These are phyloP conservation scores for Trametes gibbosa DNA, from an alignment of 768 basidiomycete species.

Conservation along the genomic window DNA sequence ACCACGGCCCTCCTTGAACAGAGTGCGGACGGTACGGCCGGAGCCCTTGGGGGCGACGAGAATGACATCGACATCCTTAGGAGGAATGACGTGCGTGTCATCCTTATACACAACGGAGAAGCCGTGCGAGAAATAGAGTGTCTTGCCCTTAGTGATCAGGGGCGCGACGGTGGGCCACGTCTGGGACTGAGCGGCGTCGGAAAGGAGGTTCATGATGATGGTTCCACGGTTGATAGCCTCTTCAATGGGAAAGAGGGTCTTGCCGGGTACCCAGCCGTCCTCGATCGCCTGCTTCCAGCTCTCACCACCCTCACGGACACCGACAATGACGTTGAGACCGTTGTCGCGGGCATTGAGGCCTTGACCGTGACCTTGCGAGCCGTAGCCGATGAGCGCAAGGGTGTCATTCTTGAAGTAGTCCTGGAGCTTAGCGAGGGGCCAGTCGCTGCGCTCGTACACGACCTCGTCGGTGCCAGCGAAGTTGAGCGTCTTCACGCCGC, in stretches of 20 bases:
- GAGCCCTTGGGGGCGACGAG: constrained; percentile 99
- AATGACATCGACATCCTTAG: constrained; percentile 94
- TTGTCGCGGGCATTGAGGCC: constrained; percentile 99
- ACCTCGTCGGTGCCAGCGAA: constrained; percentile 93
- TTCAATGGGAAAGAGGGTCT: constrained; percentile 97
- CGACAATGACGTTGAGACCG: constrained; percentile 96
- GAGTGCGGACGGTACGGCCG: constrained; percentile 96
- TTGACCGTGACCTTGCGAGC: constrained; percentile 98
- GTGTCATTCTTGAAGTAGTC: constrained; percentile 99
- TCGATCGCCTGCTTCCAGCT: constrained; percentile 94
- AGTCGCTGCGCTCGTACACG: constrained; percentile 95
- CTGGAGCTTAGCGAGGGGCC: constrained; percentile 96
- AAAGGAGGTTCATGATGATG: constrained; percentile 99
- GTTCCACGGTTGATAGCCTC: constrained; percentile 95
- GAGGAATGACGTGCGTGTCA: constrained; percentile 91
- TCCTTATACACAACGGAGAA: constrained; percentile 99
- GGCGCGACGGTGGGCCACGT: constrained; percentile 90
- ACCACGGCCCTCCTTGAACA: constrained; percentile 99
- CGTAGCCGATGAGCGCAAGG: constrained; percentile 97
- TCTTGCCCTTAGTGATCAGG: constrained; percentile 99
- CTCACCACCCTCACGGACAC: constrained; percentile 95
- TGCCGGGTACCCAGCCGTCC: constrained; percentile 98
- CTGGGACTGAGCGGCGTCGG: constrained; percentile 97
- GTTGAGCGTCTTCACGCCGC: constrained; percentile 93
- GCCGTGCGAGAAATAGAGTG: constrained; percentile 99